phyloP scores from a whole-genome alignment of 2,329 filamentous ascomycete species.

The Colletotrichum siamense region DNA sequence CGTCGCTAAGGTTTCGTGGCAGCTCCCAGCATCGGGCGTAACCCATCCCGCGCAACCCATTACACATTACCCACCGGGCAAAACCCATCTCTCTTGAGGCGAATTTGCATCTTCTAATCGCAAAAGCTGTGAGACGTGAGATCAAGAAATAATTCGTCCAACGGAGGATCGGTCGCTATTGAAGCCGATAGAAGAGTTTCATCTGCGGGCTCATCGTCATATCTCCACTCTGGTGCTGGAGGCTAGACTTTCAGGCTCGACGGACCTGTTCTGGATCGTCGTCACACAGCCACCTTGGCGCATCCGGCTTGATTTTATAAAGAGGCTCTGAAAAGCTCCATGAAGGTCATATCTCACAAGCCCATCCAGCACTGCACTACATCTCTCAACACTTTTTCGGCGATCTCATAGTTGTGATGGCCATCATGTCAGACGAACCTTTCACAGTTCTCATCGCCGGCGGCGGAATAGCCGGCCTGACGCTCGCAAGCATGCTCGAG shows the following conservation, averaged over 20 bases:
- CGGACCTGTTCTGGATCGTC: not conserved
- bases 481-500: conserved; percentile 42
- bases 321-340: not conserved
- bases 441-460: not conserved
- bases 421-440: not conserved
- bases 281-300: not conserved
- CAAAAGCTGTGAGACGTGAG: not conserved
- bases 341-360: not conserved
- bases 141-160: not conserved
- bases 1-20: not conserved
- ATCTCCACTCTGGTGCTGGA: not conserved
- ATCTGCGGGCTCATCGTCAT: not conserved
- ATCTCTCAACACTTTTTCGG: not conserved
- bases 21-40: not conserved
- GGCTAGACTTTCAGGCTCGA: not conserved
- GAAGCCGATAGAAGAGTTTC: not conserved
- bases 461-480: conserved; percentile 9
- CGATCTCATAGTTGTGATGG: not conserved
- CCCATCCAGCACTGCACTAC: not conserved
- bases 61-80: not conserved
- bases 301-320: not conserved
- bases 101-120: not conserved
- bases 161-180: not conserved
- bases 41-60: not conserved
- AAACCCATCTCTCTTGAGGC: not conserved